phyloP scores from a whole-genome alignment of 441 rosid species.

The Pelargonium australe region DNA sequence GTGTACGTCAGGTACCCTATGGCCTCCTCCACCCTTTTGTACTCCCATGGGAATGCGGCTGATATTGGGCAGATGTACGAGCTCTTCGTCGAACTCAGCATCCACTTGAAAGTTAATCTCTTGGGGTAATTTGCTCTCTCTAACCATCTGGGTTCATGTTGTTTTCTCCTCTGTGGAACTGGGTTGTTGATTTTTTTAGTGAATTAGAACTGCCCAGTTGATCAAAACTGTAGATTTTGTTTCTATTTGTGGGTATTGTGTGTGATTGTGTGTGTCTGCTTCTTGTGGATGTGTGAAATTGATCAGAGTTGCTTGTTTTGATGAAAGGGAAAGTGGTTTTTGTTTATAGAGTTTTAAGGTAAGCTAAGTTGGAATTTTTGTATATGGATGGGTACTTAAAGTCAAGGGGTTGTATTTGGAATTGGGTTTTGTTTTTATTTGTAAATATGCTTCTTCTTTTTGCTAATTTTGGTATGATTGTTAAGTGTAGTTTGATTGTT shows the following conservation, averaged over 20 bases:
- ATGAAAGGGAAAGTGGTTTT: not conserved
- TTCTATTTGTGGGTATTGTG: no score
- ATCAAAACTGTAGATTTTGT: no score
- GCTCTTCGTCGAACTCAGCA: conserved; percentile 62
- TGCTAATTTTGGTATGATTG: not conserved
- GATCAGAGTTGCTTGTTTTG: no score
- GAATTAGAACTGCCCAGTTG: no score
- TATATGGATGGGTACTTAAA: not conserved
- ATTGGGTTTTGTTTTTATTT: not conserved
- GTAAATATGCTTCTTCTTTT: not conserved
- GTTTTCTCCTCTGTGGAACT: not conserved
- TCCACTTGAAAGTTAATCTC: conserved; percentile 58
- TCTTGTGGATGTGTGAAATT: no score
- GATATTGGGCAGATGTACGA: conserved; percentile 75
- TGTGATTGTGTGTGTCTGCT: no score
- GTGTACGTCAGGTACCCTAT: conserved; percentile 56
- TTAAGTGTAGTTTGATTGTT: not conserved
- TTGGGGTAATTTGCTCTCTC: conserved; percentile 43
- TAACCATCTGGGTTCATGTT: not conserved
- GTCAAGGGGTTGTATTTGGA: not conserved
- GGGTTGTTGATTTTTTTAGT: no score
- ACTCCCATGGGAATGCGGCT: conserved; percentile 67
- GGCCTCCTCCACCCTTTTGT: conserved; percentile 57
- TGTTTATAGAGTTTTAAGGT: not conserved
- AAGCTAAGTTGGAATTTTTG: not conserved